Evolutionary conservation across 352 stramenopile genomes (phyloP).

Genomic region (Pythium phragmiticola): DNA sequence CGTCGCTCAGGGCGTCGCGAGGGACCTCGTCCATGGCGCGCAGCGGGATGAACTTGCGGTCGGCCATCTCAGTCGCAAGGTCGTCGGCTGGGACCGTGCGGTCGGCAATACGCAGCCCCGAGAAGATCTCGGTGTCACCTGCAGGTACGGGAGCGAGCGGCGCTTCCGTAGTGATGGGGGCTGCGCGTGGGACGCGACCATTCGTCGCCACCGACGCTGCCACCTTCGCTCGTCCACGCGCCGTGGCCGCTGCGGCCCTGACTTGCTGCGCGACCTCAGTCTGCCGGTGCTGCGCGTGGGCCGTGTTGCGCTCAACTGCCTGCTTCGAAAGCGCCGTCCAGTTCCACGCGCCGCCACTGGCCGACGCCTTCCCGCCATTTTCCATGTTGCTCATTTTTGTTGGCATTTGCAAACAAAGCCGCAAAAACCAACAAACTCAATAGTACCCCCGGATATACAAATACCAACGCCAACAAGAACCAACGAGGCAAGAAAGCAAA

Average conservation of each 20-base stretch:
- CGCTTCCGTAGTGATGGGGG: background rate
- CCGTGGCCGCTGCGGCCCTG: slow-evolving; percentile 15
- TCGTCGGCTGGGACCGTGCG: slow-evolving; percentile 46
- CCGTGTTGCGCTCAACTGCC: slow-evolving; percentile 26
- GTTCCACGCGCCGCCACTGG: slow-evolving; percentile 37
- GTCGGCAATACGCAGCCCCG: slow-evolving; percentile 51
- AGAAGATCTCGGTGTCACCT: slow-evolving; percentile 44
- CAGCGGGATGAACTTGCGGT: slow-evolving; percentile 64
- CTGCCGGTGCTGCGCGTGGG: slow-evolving; percentile 22
- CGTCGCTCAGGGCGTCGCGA: slow-evolving; percentile 53
- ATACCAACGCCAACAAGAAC: background rate
- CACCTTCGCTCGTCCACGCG: slow-evolving; percentile 4
- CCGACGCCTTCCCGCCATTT: slow-evolving; percentile 3
- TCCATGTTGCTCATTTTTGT: slow-evolving; percentile 3
- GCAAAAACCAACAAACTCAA: slow-evolving; percentile 1
- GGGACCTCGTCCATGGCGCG: slow-evolving; percentile 53
- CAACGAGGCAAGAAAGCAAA: background rate
- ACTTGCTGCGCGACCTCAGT: slow-evolving; percentile 20
- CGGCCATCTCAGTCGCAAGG: slow-evolving; percentile 63
- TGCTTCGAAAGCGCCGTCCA: slow-evolving; percentile 49
- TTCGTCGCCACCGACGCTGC: background rate
- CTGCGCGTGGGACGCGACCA: slow-evolving; percentile 1
- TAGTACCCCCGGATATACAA: slow-evolving; percentile 4
- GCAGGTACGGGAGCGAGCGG: slow-evolving; percentile 19
- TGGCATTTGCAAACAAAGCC: background rate